Conservation (phyloP, 306 rosid genomes). For the Adenanthera pavonina region DNA sequence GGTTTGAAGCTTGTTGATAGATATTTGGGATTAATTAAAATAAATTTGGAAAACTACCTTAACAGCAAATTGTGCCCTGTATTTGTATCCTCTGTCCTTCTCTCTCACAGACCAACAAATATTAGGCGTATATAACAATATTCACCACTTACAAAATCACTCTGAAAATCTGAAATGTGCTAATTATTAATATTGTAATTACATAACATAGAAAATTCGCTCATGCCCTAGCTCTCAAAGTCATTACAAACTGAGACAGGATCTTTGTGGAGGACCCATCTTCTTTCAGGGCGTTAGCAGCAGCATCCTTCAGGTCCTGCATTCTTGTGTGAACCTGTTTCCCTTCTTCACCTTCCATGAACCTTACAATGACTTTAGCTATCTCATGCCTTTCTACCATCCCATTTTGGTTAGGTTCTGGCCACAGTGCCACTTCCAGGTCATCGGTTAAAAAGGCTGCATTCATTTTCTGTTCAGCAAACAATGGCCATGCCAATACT, state of each 20-base stretch:
- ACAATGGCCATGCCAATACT: neutral
- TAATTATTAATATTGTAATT: neutral
- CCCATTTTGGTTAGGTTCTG: neutral
- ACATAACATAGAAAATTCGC: neutral
- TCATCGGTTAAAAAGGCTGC: neutral
- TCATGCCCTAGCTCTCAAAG: neutral
- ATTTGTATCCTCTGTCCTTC: neutral
- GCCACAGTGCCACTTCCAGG: neutral
- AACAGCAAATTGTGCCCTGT: too few relatives aligned
- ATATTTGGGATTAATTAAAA: too few relatives aligned
- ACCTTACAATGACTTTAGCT: neutral
- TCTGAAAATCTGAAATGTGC: neutral
- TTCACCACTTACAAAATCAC: neutral
- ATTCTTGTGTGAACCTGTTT: neutral
- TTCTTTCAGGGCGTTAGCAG: neutral
- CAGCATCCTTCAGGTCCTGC: neutral
- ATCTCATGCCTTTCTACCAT: conserved; percentile 5
- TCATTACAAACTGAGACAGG: neutral
- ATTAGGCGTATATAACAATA: neutral
- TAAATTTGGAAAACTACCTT: too few relatives aligned
- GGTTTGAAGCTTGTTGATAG: too few relatives aligned
- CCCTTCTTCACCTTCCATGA: conserved; percentile 12
- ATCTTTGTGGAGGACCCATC: neutral
- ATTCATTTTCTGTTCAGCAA: neutral
- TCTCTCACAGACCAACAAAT: neutral